Evolutionary conservation across 164 flowering plant species (phyloP), one percentile per base, ranked within the genome.

Genomic region (Hamamelis virginiana): DNA sequence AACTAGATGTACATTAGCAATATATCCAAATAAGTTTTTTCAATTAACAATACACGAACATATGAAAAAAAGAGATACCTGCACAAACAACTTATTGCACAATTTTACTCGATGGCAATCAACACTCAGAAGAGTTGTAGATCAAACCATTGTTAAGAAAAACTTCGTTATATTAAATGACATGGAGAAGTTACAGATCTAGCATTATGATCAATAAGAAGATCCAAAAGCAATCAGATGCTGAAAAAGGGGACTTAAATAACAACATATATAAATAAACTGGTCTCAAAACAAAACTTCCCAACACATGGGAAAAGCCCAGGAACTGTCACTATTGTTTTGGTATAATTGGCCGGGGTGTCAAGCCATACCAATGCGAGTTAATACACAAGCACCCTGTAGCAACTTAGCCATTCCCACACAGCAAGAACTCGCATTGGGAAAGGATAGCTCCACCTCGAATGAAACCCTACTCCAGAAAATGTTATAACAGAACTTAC

Each of bases 241-340:
- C 50, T n/a, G n/a, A n/a, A n/a, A 33, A 33, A 33, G 6, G 41
- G 21, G 59, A 74, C 51, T 57, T 55, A 57, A 66, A 22, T 38
- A 48, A 27, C 12, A 25, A 70, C 25, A 75, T 38, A 71, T 70
- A 72, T 66, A 67, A 74, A 79, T 74, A 65, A 76, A 56, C 68
- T 72, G 71, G 80, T 69, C 79, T 68, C 53, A 59, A 67, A 57
- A 67, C 71, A 73, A 72, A 78, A 80, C 65, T 69, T 78, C 72
- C 85, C 77, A 57, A 57, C 44, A n/a, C n/a, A 70, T 15, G 61
- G 75, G 66, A 69, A 21, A 66, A 53, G 33, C 65, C 18, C 51
- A 23, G 23, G 22, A 23, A 44, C 27, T 57, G 28, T 58, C 48
- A n/a, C 44, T 38, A 46, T 64, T 61, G 44, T 55, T 41, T 25